Conservation (phyloP, 176 grass and related monocot genomes). For the Ampelocalamus luodianensis region DNA sequence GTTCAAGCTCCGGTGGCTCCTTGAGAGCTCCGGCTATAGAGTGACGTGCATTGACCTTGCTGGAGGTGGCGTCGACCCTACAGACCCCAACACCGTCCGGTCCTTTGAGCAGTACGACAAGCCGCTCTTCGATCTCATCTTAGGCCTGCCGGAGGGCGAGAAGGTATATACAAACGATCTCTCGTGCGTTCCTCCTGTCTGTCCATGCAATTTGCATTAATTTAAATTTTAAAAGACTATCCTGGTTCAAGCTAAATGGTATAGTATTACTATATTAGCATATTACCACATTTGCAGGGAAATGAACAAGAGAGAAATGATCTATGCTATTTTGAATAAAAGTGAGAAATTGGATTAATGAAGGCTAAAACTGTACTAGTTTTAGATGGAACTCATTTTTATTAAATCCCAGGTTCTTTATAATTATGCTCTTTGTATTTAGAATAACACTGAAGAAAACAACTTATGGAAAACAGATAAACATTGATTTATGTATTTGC, state of each 20-base stretch:
- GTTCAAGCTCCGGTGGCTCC: constrained; percentile 66
- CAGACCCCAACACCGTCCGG: constrained; percentile 43
- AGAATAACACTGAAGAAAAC: too few relatives aligned
- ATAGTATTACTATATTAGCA: background rate
- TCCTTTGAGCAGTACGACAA: constrained; percentile 60
- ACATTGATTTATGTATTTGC: too few relatives aligned
- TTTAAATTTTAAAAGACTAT: too few relatives aligned
- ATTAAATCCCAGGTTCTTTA: background rate
- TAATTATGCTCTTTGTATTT: background rate
- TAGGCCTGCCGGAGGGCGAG: constrained; percentile 35
- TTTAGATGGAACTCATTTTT: constrained; percentile 5
- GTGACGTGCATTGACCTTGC: constrained; percentile 68
- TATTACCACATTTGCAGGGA: background rate
- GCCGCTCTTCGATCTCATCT: constrained; percentile 52
- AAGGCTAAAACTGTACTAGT: background rate
- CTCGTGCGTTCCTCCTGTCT: background rate
- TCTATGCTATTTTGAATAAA: background rate
- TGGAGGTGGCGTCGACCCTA: constrained; percentile 51
- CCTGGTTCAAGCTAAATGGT: too few relatives aligned
- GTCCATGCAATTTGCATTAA: background rate
- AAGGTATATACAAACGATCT: constrained; percentile 31
- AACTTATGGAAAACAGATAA: too few relatives aligned
- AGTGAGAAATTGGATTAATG: background rate
- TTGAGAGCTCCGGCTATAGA: constrained; percentile 54
- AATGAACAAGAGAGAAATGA: background rate